Evolutionary conservation across 495 filamentous ascomycete species (phyloP).

Genomic region (Lasiosphaeriaceae sp.): DNA sequence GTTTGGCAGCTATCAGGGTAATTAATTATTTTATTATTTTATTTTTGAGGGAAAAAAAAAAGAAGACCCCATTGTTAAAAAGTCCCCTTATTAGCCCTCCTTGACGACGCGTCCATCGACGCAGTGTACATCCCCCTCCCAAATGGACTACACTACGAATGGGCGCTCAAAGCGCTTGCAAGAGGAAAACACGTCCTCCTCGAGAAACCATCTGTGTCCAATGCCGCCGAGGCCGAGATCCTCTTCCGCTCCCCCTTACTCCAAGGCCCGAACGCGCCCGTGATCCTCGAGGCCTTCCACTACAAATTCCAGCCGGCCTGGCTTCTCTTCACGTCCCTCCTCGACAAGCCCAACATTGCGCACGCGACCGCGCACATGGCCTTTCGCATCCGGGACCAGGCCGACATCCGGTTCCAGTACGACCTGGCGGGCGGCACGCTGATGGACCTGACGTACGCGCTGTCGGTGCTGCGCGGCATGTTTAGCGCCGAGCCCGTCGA

Average conservation of each 20-base stretch:
- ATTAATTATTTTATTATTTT: background rate
- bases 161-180: slow-evolving; percentile 47
- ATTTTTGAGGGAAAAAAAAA: background rate
- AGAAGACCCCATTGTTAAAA: background rate
- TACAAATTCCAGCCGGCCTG: slow-evolving; percentile 54
- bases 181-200: slow-evolving; percentile 57
- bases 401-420: slow-evolving; percentile 57
- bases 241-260: slow-evolving; percentile 40
- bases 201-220: slow-evolving; percentile 54
- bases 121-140: slow-evolving; percentile 51
- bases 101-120: slow-evolving; percentile 51
- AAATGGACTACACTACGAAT: slow-evolving; percentile 53
- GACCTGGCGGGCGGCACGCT: slow-evolving; percentile 52
- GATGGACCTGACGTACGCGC: slow-evolving; percentile 56
- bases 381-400: slow-evolving; percentile 21
- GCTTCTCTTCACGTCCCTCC: slow-evolving; percentile 41
- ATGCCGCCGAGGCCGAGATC: slow-evolving; percentile 41
- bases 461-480: slow-evolving; percentile 40
- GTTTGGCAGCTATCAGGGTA: slow-evolving; percentile 46
- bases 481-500: slow-evolving; percentile 31
- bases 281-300: slow-evolving; percentile 61
- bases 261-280: slow-evolving; percentile 20
- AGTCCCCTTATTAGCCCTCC: slow-evolving; percentile 30
- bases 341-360: slow-evolving; percentile 38
- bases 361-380: slow-evolving; percentile 33